Base-by-base conservation (phyloP, 2,329 filamentous ascomycete genomes). In the Beauveria scarabaeidicola region DNA sequence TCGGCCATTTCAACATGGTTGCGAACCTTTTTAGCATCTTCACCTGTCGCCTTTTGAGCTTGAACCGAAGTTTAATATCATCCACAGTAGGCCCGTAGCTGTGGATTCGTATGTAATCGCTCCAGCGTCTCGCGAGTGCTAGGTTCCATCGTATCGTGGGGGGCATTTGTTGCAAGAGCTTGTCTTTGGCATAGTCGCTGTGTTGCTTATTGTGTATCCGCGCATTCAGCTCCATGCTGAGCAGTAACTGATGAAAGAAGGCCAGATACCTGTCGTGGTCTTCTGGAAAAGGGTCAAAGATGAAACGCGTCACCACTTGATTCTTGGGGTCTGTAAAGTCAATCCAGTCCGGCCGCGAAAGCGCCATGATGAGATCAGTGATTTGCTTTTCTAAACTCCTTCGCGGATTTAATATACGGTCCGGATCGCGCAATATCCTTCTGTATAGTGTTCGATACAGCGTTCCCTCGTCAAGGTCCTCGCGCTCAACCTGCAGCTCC, bases 211-310 rank as follows among this genome's bases (percentile, higher is more conserved):
- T 85, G 66, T 87, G 82, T 65, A 91, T 88, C 43, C 88, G 82
- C 60, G 88, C 71, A 66, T 89, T 84, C 5, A 91, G 77, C 70
- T 91, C 88, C 52, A 89, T 77, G 63, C 86, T 87, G 46, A 91
- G 79, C 3, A 91, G 77, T n/a, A 91, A 74, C 71, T 91, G 88
- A 69, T 90, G 87, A 69, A 89, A 90, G 73, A 91, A 91, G 27
- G 79, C 80, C 61, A 81, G 79, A 65, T 87, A 88, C 61, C 80
- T 78, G 19, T 76, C 72, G 50, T 79, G 75, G 64, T 86, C 85
- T 19, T 77, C 75, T 40, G 79, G 76, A 59, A 78, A 76, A 13
- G 79, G 78, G 65, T 87, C 82, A 63, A 86, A 85, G 61, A 91
- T 87, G 71, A 87, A 90, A 58, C 85, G 84, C 3, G 88, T 88